Base-by-base conservation (phyloP, 2,329 filamentous ascomycete species). In the Penicillium sp. region DNA sequence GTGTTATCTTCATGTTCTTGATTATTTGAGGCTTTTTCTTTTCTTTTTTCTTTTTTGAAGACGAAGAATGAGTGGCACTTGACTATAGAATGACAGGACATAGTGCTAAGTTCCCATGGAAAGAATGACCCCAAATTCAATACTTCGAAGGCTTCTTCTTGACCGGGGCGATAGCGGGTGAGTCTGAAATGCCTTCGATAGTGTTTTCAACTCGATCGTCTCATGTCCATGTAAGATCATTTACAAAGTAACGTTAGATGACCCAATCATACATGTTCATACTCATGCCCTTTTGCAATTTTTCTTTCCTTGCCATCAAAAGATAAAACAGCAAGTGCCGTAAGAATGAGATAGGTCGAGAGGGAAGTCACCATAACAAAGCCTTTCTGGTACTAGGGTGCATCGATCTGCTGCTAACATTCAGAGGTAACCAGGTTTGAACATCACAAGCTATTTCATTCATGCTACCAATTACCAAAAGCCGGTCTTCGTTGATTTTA, bases 361-460 rank as follows among this genome's bases (percentile, higher is more conserved):
- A 80, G 52, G 4, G 69, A 65, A 4, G 74, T 61, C 45, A 73
- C 71, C 0, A 77, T 79, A 7, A 76, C 68, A 34, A 73, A 82
- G 0, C 79, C 80, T 49, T 81, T 82, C 1, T 47, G 55, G 25
- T 82, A 84, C 29, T 64, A 47, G 0, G 80, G 79, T 0, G 73
- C 75, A 39, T 82, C 77, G 0, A 79, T 68, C 52, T 80, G 76
- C 60, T 79, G 74, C 80, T 79, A 84, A 82, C 71, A 6, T 82
- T 55, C 20, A 82, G 68, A 5, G 82, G 82, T 28, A 85, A 56
- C 80, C 80, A 85, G 0, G 80, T 77, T 52, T 84, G 79, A 29
- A 85, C 61, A 1, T 83, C 78, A 42, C 84, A 83, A 0, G 79
- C 80, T 65, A 84, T 73, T 54, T 81, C 74, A 42, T 84, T 85